Percentiles rank a stretch among this genome's conserved stretches.
phyloP scores from a whole-genome alignment of 352 stramenopile genomes.

The Pythium pyrilobum region DNA sequence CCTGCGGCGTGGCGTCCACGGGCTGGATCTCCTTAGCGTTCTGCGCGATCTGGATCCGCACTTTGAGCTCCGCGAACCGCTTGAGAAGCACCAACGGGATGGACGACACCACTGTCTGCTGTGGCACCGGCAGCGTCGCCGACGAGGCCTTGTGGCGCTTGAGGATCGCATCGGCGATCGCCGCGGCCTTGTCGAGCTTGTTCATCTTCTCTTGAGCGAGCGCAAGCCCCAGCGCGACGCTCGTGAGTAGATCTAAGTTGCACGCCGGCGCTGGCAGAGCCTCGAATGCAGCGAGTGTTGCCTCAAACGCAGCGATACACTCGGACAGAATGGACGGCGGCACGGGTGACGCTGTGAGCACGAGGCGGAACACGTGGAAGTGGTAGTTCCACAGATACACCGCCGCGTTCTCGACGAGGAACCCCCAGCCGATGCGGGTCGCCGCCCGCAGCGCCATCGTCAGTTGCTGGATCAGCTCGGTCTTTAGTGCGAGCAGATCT shows the following conservation, averaged over 20 bases:
- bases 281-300: conserved; percentile 42
- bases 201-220: conserved; percentile 41
- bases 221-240: conserved; percentile 44
- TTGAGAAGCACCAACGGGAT: conserved; percentile 44
- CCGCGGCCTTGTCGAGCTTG: conserved; percentile 42
- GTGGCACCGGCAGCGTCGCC: background rate
- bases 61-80: conserved; percentile 62
- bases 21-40: conserved; percentile 60
- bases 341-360: conserved; percentile 7
- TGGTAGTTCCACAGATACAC: conserved; percentile 92
- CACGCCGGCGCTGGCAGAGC: conserved; percentile 6
- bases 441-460: conserved; percentile 24
- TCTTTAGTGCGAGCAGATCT: conserved; percentile 33
- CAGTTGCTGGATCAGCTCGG: conserved; percentile 39
- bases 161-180: conserved; percentile 46
- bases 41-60: conserved; percentile 51
- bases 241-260: conserved; percentile 45
- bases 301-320: conserved; percentile 57
- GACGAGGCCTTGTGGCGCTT: conserved; percentile 33
- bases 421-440: conserved; percentile 44
- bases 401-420: conserved; percentile 76
- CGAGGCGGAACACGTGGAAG: conserved; percentile 73
- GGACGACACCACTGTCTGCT: background rate
- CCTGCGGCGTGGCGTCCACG: conserved; percentile 27
- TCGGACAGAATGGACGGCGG: conserved; percentile 43